phyloP scores from a whole-genome alignment of 345 rosid species.

The Syzygium grande region DNA sequence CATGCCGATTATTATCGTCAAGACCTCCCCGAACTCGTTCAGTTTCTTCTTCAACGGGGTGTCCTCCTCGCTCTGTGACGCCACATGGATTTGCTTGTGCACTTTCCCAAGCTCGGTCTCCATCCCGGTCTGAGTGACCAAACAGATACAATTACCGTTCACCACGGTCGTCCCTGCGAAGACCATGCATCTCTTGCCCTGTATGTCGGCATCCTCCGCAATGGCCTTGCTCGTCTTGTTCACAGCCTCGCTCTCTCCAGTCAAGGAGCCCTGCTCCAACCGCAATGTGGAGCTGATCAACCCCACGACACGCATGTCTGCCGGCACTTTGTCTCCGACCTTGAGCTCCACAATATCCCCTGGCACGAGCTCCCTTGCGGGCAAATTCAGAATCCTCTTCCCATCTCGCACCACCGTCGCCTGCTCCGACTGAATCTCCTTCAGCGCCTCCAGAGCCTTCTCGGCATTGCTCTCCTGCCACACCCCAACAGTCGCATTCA shows the following conservation, averaged over 20 bases:
- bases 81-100: constrained; percentile 51
- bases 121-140: constrained; percentile 64
- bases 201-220: constrained; percentile 39
- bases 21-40: constrained; percentile 53
- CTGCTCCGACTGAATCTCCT: constrained; percentile 68
- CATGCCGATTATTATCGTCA: constrained; percentile 53
- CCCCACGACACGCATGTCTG: constrained; percentile 52
- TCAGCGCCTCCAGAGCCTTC: constrained; percentile 63
- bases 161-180: constrained; percentile 67
- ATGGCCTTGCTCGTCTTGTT: constrained; percentile 40
- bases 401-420: constrained; percentile 50
- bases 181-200: constrained; percentile 56
- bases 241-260: constrained; percentile 70
- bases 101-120: constrained; percentile 62
- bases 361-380: constrained; percentile 51
- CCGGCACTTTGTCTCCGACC: constrained; percentile 72
- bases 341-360: constrained; percentile 62
- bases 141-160: constrained; percentile 49
- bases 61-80: constrained; percentile 50
- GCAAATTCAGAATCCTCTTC: constrained; percentile 19
- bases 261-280: constrained; percentile 60
- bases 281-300: constrained; percentile 57
- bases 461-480: constrained; percentile 74
- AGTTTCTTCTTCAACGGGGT: constrained; percentile 66
- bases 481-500: constrained; percentile 57